phyloP scores from a whole-genome alignment of 768 basidiomycete species.

The Termitomyces bulborhizus region DNA sequence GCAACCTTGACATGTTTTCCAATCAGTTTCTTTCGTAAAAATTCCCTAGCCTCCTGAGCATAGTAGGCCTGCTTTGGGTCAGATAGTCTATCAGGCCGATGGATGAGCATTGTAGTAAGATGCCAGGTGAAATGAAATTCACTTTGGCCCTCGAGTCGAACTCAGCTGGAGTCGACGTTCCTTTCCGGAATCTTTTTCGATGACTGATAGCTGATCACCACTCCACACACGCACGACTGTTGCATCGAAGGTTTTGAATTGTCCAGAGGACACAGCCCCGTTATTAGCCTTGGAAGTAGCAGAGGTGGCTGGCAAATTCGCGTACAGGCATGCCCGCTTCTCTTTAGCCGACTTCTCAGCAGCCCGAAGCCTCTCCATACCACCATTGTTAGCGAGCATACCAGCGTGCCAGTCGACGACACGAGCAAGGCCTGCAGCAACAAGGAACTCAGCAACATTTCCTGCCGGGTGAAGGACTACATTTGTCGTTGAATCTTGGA shows the following conservation, averaged over 20 bases:
- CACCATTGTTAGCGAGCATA: slow-evolving; percentile 77
- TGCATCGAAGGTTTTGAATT: slow-evolving; percentile 62
- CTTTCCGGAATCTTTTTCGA: slow-evolving; percentile 63
- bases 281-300: slow-evolving; percentile 43
- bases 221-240: slow-evolving; percentile 87
- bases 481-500: background rate
- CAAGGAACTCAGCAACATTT: slow-evolving; percentile 88
- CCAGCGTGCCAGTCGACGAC: slow-evolving; percentile 98
- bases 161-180: slow-evolving; percentile 85
- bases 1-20: slow-evolving; percentile 82
- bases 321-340: slow-evolving; percentile 65
- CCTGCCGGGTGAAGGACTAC: slow-evolving; percentile 86
- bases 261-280: slow-evolving; percentile 36
- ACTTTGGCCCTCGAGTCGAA: slow-evolving; percentile 85
- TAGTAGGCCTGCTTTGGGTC: slow-evolving; percentile 86
- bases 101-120: background rate
- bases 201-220: slow-evolving; percentile 83
- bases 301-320: slow-evolving; percentile 38
- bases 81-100: slow-evolving; percentile 45
- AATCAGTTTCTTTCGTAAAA: slow-evolving; percentile 86
- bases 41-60: slow-evolving; percentile 90
- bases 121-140: slow-evolving; percentile 5
- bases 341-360: slow-evolving; percentile 82
- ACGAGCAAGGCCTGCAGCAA: slow-evolving; percentile 79
- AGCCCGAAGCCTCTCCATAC: slow-evolving; percentile 81